A percentile compares a stretch with the other conserved stretches of the same genome.
phyloP scores from a whole-genome alignment of 805 yeast species.

The Wickerhamiella kazuoi region DNA sequence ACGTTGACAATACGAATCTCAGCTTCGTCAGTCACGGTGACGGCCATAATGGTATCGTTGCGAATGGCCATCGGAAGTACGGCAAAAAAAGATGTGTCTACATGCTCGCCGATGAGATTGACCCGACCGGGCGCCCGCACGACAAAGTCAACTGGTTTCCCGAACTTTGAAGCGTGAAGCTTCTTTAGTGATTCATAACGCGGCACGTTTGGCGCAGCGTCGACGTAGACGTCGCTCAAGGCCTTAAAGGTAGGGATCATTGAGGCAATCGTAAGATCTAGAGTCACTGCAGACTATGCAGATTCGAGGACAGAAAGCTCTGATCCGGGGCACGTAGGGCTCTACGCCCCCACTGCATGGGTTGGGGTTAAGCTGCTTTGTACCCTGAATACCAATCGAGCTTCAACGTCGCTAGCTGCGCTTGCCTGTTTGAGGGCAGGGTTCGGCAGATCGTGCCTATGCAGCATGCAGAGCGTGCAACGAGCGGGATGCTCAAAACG shows the following conservation, averaged over 20 bases:
- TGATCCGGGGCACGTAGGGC: too few species aligned
- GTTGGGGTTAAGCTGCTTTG: too few species aligned
- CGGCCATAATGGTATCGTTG: constrained; percentile 39
- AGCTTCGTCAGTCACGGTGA: constrained; percentile 13
- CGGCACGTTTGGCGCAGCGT: background rate
- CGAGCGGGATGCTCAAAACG: too few species aligned
- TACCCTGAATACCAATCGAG: too few species aligned
- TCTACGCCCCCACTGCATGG: too few species aligned
- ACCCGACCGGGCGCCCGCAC: constrained; percentile 63
- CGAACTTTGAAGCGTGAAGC: background rate
- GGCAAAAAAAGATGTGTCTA: constrained; percentile 49
- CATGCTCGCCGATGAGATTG: constrained; percentile 58
- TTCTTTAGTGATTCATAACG: background rate
- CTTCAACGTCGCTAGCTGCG: too few species aligned
- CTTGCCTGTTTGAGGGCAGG: too few species aligned
- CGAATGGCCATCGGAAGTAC: constrained; percentile 62
- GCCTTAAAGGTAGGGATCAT: background rate
- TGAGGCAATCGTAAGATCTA: background rate
- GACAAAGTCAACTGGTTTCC: constrained; percentile 26
- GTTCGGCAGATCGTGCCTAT: too few species aligned
- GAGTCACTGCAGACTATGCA: background rate
- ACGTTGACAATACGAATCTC: constrained; percentile 24
- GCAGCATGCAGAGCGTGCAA: too few species aligned
- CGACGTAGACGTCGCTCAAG: background rate
- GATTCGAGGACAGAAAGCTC: too few species aligned